These are phyloP conservation scores for Fusarium sp. DNA, from an alignment of 2,329 filamentous ascomycete species.

Conservation along the genomic window DNA sequence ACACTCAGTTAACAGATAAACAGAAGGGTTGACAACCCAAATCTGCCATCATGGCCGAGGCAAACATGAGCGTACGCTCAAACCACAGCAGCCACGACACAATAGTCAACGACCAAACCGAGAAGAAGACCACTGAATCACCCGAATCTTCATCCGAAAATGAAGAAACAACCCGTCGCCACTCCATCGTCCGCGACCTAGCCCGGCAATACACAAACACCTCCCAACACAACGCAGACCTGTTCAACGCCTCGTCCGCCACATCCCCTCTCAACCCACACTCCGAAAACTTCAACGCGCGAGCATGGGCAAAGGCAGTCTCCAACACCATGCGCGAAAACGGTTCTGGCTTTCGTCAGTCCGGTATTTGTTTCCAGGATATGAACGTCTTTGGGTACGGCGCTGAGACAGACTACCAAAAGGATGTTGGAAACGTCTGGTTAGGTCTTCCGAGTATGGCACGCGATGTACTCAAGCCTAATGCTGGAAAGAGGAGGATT, in stretches of 20 bases:
- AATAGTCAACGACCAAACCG: conserved; percentile 22
- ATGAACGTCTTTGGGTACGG: conserved; percentile 59
- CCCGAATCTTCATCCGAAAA: conserved; percentile 22
- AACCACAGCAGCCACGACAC: conserved; percentile 33
- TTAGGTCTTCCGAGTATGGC: conserved; percentile 39
- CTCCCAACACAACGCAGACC: conserved; percentile 25
- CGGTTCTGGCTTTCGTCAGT: conserved; percentile 45
- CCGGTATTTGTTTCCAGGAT: conserved; percentile 57
- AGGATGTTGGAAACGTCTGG: conserved; percentile 53
- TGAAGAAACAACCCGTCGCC: conserved; percentile 32
- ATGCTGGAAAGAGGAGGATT: conserved; percentile 34
- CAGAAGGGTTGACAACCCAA: neutral
- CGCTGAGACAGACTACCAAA: conserved; percentile 61
- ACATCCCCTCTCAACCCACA: conserved; percentile 61
- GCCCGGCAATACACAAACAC: conserved; percentile 32
- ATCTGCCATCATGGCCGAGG: conserved; percentile 18
- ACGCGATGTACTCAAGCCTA: neutral
- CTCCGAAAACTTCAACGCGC: conserved; percentile 62
- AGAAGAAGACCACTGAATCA: neutral
- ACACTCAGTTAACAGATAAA: neutral
- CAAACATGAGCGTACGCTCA: conserved; percentile 21
- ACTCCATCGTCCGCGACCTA: conserved; percentile 38
- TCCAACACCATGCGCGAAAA: conserved; percentile 41
- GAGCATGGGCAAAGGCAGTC: conserved; percentile 51
- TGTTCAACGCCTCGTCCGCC: conserved; percentile 32